phyloP scores from a whole-genome alignment of 805 yeast species.

The Kodamaea sagamina region DNA sequence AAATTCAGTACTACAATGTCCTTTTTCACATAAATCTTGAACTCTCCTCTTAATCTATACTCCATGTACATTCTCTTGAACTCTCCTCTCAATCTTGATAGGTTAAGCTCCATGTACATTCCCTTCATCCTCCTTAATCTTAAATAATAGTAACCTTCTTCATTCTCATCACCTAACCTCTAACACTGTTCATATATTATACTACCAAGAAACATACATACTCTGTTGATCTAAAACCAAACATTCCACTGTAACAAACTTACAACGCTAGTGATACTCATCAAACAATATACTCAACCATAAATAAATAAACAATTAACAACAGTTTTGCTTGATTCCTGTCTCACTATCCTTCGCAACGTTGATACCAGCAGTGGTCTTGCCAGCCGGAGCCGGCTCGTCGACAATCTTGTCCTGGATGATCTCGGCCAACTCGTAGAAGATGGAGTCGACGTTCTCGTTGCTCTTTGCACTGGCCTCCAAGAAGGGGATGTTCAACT shows the following conservation, averaged over 20 bases:
- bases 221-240: background rate
- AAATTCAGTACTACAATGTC: no score
- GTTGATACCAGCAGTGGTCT: conserved; percentile 35
- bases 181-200: no score
- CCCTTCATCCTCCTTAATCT: no score
- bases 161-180: no score
- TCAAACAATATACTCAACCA: conserved; percentile 4
- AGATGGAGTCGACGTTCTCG: conserved; percentile 87
- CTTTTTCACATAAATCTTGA: no score
- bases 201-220: no score
- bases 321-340: conserved; percentile 39
- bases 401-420: conserved; percentile 76
- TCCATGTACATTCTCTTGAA: no score
- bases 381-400: conserved; percentile 31
- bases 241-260: background rate
- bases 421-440: conserved; percentile 82
- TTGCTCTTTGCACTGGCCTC: conserved; percentile 97
- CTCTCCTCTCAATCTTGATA: no score
- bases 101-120: no score
- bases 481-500: conserved; percentile 84
- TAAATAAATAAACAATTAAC: conserved; percentile 24
- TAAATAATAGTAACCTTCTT: no score
- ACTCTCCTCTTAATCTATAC: no score
- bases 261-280: background rate
- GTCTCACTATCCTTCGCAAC: conserved; percentile 35